Percentiles rank a stretch among this genome's conserved stretches.
These are phyloP conservation scores for Zalaria obscura DNA, from an alignment of 2,329 filamentous ascomycete genomes.

Conservation along the genomic window DNA sequence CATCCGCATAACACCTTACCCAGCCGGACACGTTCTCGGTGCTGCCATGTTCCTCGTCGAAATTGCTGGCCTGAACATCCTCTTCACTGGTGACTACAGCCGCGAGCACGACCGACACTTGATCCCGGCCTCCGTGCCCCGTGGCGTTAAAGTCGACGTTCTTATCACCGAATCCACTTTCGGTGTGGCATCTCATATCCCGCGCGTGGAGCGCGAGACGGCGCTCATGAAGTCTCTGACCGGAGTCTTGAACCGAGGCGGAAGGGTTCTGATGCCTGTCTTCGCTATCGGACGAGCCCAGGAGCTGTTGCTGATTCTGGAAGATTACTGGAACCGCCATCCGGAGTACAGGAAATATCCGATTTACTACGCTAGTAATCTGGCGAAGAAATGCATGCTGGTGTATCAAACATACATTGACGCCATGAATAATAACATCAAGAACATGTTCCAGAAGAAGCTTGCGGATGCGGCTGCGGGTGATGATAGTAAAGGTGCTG, in stretches of 20 bases:
- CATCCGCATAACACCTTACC: constrained; percentile 92
- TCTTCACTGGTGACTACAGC: constrained; percentile 97
- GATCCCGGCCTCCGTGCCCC: constrained; percentile 82
- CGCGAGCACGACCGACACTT: constrained; percentile 90
- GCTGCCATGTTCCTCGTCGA: constrained; percentile 98
- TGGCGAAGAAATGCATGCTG: constrained; percentile 94
- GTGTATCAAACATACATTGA: constrained; percentile 97
- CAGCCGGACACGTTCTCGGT: constrained; percentile 92
- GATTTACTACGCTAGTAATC: constrained; percentile 94
- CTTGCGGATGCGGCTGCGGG: constrained; percentile 81
- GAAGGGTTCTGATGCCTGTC: constrained; percentile 84
- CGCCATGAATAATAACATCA: constrained; percentile 99
- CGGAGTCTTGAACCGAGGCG: constrained; percentile 76
- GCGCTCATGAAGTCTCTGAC: constrained; percentile 94
- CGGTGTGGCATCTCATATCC: constrained; percentile 85
- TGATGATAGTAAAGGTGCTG: constrained; percentile 53
- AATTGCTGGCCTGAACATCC: constrained; percentile 89
- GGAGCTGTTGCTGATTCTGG: constrained; percentile 82
- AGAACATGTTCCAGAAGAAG: constrained; percentile 78
- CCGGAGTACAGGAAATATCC: constrained; percentile 77
- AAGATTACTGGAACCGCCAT: constrained; percentile 93
- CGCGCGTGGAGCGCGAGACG: constrained; percentile 78
- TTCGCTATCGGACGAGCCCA: constrained; percentile 91
- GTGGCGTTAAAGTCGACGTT: constrained; percentile 82
- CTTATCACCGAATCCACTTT: constrained; percentile 97